Evolutionary conservation across 495 filamentous ascomycete species (phyloP).

Genomic region (Talaromyces ruber): DNA sequence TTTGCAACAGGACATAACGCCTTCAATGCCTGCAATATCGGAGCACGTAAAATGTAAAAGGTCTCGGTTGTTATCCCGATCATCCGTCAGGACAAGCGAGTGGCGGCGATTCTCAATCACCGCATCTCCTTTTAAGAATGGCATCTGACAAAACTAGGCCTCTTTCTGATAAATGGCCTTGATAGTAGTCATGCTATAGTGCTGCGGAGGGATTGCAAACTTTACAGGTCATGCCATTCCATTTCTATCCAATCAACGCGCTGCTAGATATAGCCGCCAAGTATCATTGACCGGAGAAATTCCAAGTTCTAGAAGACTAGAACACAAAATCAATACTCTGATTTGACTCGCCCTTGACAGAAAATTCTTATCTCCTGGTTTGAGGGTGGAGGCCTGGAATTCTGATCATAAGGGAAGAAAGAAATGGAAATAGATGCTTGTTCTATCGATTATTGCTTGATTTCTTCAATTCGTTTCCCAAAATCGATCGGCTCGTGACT

Average conservation of each 20-base stretch:
- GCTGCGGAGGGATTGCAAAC: not conserved
- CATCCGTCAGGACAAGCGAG: not conserved
- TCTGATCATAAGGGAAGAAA: not conserved
- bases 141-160: not conserved
- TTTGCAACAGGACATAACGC: not conserved
- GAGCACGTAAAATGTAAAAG: not conserved
- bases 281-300: not conserved
- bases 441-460: not conserved
- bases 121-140: slow-evolving; percentile 16
- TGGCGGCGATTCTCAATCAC: not conserved
- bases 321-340: not conserved
- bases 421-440: not conserved
- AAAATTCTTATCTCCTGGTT: not conserved
- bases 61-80: not conserved
- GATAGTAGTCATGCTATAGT: not conserved
- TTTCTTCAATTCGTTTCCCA: not conserved
- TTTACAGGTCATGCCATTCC: not conserved
- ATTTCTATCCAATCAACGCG: not conserved
- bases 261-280: not conserved
- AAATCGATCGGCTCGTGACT: not conserved
- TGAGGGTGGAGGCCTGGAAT: not conserved
- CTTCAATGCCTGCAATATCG: not conserved
- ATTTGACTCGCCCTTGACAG: not conserved
- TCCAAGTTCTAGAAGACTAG: too few species aligned
- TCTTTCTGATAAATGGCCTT: not conserved